These are phyloP conservation scores for Mortierella sp. DNA, from an alignment of 371 early-diverging fungal genomes.

Conservation along the genomic window DNA sequence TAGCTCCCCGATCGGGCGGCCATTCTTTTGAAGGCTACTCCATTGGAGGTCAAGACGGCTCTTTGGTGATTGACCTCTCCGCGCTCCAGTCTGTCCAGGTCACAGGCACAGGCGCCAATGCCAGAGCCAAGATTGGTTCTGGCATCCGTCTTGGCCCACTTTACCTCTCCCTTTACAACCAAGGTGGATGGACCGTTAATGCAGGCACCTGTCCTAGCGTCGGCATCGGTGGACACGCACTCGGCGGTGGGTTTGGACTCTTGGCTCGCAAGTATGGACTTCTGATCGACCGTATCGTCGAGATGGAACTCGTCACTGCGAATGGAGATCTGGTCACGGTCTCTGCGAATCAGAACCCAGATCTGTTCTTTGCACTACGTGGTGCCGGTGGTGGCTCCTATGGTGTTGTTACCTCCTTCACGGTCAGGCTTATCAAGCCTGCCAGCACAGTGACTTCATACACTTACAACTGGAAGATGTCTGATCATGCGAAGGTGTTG, in stretches of 20 bases:
- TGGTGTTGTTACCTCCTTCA: conserved; percentile 55
- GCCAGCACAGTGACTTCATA: conserved; percentile 23
- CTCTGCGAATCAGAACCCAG: conserved; percentile 28
- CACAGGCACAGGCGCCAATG: neutral
- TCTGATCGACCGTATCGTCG: conserved; percentile 40
- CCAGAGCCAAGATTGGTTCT: conserved; percentile 38
- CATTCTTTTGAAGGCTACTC: conserved; percentile 60
- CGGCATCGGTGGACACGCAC: conserved; percentile 54
- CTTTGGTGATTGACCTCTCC: conserved; percentile 52
- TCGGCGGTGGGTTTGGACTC: conserved; percentile 56
- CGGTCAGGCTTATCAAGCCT: conserved; percentile 24
- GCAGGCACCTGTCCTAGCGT: conserved; percentile 57
- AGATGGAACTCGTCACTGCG: conserved; percentile 42
- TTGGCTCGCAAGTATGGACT: conserved; percentile 49
- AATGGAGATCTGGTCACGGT: conserved; percentile 19
- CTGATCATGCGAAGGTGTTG: conserved; percentile 9
- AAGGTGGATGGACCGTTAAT: conserved; percentile 45
- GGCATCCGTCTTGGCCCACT: conserved; percentile 55
- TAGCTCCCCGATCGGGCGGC: conserved; percentile 56
- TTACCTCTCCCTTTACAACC: conserved; percentile 29
- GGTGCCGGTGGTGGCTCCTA: conserved; percentile 57
- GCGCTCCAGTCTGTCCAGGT: conserved; percentile 19
- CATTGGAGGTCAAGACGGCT: conserved; percentile 43
- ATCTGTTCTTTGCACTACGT: conserved; percentile 54
- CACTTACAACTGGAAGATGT: conserved; percentile 20